Evolutionary conservation across 2,329 filamentous ascomycete species (phyloP).

Genomic region (Gaeumannomyces sp.): DNA sequence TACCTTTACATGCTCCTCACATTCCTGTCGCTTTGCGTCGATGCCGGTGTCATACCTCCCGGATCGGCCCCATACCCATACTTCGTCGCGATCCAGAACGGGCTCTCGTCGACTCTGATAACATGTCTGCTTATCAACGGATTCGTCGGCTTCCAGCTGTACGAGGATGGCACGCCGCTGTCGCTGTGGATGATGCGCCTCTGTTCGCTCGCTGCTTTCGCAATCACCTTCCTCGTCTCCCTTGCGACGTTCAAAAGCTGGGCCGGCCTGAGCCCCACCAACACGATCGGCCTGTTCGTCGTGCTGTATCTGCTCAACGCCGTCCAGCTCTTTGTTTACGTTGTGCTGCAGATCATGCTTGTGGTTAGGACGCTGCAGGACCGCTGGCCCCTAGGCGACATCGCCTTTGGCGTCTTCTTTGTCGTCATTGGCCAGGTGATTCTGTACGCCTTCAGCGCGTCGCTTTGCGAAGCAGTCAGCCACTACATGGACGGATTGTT

Average conservation of each 20-base stretch:
- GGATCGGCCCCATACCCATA: slow-evolving; percentile 78
- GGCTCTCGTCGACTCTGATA: slow-evolving; percentile 76
- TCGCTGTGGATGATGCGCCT: slow-evolving; percentile 89
- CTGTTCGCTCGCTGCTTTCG: slow-evolving; percentile 73
- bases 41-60: slow-evolving; percentile 86
- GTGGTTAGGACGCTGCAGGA: slow-evolving; percentile 88
- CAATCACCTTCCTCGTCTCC: slow-evolving; percentile 79
- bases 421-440: slow-evolving; percentile 89
- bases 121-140: slow-evolving; percentile 92
- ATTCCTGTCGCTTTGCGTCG: slow-evolving; percentile 80
- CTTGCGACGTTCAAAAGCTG: slow-evolving; percentile 89
- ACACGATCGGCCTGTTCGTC: slow-evolving; percentile 83
- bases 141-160: slow-evolving; percentile 96
- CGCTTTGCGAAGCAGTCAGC: slow-evolving; percentile 75
- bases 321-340: slow-evolving; percentile 77
- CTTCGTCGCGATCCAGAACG: slow-evolving; percentile 83
- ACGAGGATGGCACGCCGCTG: slow-evolving; percentile 90
- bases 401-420: slow-evolving; percentile 83
- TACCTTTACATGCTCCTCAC: slow-evolving; percentile 92
- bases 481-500: slow-evolving; percentile 95
- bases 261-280: slow-evolving; percentile 77
- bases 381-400: slow-evolving; percentile 90
- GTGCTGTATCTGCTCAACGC: slow-evolving; percentile 89
- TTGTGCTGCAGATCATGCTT: slow-evolving; percentile 80
- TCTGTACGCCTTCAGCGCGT: slow-evolving; percentile 80